A percentile compares a stretch with the other conserved stretches of the same genome.
phyloP scores from a whole-genome alignment of 345 rosid genomes.

The Hypericum androsaemum region DNA sequence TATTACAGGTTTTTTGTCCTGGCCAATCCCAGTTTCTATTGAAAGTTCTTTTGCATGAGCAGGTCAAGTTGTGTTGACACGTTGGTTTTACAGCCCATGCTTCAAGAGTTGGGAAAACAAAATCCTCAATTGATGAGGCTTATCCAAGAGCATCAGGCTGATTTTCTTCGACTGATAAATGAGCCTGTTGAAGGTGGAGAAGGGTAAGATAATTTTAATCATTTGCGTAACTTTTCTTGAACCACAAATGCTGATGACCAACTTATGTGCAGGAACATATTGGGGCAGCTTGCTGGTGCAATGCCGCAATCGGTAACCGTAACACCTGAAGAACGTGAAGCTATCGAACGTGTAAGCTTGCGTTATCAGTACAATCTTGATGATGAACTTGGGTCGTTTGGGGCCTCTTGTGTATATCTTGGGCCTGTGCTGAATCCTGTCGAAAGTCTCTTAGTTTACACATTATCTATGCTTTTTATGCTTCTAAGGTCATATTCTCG shows the following conservation, averaged over 20 bases:
- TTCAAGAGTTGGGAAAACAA: constrained; percentile 84
- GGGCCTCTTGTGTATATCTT: too few species aligned
- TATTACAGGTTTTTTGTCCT: constrained; percentile 42
- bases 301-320: constrained; percentile 84
- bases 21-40: not conserved
- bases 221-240: not conserved
- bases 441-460: too few species aligned
- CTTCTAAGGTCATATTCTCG: too few species aligned
- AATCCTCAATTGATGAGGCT: constrained; percentile 76
- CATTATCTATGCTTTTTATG: too few species aligned
- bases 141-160: constrained; percentile 84
- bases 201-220: constrained; percentile 36
- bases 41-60: not conserved
- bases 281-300: constrained; percentile 59
- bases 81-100: constrained; percentile 60
- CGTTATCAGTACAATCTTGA: too few species aligned
- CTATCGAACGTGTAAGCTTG: constrained; percentile 69
- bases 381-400: too few species aligned
- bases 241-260: not conserved
- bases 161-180: constrained; percentile 72
- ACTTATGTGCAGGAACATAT: constrained; percentile 37
- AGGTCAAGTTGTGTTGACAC: not conserved
- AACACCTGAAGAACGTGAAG: constrained; percentile 93
- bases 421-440: too few species aligned
- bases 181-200: constrained; percentile 87